Base-by-base conservation (phyloP, 768 basidiomycete genomes). In the Lactarius vividus region DNA sequence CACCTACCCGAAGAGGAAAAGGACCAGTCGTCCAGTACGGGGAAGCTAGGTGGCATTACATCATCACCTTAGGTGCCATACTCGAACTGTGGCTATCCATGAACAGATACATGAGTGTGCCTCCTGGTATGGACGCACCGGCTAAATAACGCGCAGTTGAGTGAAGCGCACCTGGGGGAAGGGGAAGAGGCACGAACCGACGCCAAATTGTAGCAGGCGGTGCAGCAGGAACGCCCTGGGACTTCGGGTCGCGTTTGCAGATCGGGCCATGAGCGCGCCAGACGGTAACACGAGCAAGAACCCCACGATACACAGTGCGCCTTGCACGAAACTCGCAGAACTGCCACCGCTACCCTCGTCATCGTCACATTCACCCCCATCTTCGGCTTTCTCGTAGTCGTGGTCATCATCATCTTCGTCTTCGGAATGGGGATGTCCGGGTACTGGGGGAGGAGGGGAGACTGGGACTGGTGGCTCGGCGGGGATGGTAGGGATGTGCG, bases 261-360 rank as follows among this genome's bases (percentile, higher is more conserved):
- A 86, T 64, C 87, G 79, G 23, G 83, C 82, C 54, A 85, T 74
- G 66, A 88, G 74, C 15, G 78, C 81, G 20, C 87, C 86, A 35
- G 83, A 63, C 4, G 86, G 87, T 9, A 89, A 77, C 23, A 88
- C 70, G 59, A 87, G 75, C 60, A 88, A 74, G 72, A 85, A 86
- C 2, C 84, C 86, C 40, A 79, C 75, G 0, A 81, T 73, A 67
- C 80, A 82, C 9, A 87, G 75, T 46, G 83, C 74, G 28, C 80
- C 87, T 72, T 89, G 87, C 11, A 73, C 66, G 57, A 88, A 73
- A 31, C 86, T 78, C 61, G 82, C 71, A 64, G 62, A 28, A 15
- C 52, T 42, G 31, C 49, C 7, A 3, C 28, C 13, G 3, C 39
- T 31, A 16, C 26, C 49, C 4, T 5, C 23, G 9, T 42, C 29